Evolutionary conservation across 2,329 filamentous ascomycete genomes (phyloP).

Genomic region (Penicillium sp.): DNA sequence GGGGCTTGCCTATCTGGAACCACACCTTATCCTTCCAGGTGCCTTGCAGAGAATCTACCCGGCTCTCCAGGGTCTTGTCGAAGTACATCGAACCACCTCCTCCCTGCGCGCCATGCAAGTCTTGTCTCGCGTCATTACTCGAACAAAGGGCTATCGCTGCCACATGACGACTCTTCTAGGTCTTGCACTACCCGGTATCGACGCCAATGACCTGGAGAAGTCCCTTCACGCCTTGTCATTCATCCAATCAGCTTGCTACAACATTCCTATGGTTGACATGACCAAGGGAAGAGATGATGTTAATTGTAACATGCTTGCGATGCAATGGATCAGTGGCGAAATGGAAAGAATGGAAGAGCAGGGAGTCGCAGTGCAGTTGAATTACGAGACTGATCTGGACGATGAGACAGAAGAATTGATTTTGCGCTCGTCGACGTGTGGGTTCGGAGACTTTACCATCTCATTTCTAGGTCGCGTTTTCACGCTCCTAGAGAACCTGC

Average conservation of each 20-base stretch:
- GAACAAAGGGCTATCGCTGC: slow-evolving; percentile 91
- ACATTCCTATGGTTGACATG: slow-evolving; percentile 84
- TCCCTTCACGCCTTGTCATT: slow-evolving; percentile 91
- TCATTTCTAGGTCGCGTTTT: slow-evolving; percentile 92
- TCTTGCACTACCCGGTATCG: slow-evolving; percentile 86
- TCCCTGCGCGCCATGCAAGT: slow-evolving; percentile 88
- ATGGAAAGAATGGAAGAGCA: slow-evolving; percentile 90
- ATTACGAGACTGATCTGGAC: slow-evolving; percentile 74
- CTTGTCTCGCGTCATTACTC: slow-evolving; percentile 82
- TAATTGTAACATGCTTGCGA: slow-evolving; percentile 68
- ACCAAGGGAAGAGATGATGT: slow-evolving; percentile 62
- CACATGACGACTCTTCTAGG: slow-evolving; percentile 93
- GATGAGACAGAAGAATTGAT: slow-evolving; percentile 85
- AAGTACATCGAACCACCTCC: slow-evolving; percentile 92
- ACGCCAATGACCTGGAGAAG: slow-evolving; percentile 96
- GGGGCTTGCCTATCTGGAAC: slow-evolving; percentile 82
- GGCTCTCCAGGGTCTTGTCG: slow-evolving; percentile 89
- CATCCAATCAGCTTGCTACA: slow-evolving; percentile 92
- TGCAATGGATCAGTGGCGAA: slow-evolving; percentile 90
- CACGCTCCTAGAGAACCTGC: slow-evolving; percentile 88
- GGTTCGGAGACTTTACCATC: slow-evolving; percentile 85
- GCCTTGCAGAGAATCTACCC: slow-evolving; percentile 95
- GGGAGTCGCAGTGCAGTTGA: slow-evolving; percentile 75
- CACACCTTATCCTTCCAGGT: slow-evolving; percentile 83
- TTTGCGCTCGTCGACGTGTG: slow-evolving; percentile 85